Base-by-base conservation (phyloP, 768 basidiomycete genomes). In the Strobilomyces confusus region DNA sequence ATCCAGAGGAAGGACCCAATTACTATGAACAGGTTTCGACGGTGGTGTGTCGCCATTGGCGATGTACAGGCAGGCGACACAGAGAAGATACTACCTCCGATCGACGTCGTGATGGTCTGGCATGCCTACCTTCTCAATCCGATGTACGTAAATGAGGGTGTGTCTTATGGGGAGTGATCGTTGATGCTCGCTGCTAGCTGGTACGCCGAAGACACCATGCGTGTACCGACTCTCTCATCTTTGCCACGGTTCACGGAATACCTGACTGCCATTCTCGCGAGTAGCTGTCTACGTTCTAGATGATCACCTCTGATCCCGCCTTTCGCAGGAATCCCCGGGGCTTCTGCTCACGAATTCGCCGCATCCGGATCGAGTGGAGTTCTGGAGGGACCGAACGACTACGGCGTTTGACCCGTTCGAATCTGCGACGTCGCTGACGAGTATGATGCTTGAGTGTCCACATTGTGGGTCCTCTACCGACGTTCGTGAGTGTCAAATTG, bases 21-120 rank as follows among this genome's bases (percentile, higher is more conserved):
- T 14, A 19, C n/a, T n/a, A 14, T 33, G 7, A 4, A 15, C 19
- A 73, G 72, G 47, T 73, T 73, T 51, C 57, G 65, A n/a, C 62
- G 65, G 12, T 73, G 72, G 72, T 65, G 60, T 40, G 15, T 23
- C 5, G n/a, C 25, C n/a, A 25, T 62, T 9, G 30, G 34, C 17
- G 44, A 41, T 49, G 36, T 5, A 2, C 36, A 0, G 26, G 32
- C 32, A 9, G 48, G 49, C 17, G 5, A 3, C 4, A 49, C 51
- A 11, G 56, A 45, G 8, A 32, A 12, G 3, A 33, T 8, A 19
- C 25, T 45, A 5, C 44, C 44, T 20, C 44, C 30, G n/a, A 45
- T 45, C 30, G 44, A 45, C 19, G 44, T 33, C 7, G 12, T 34
- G 20, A 34, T 46, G 45, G 45, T 34, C 8, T 46, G 45, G 45